These are phyloP conservation scores for Colletotrichum brevisporum DNA, from an alignment of 2,329 filamentous ascomycete species.

Conservation along the genomic window DNA sequence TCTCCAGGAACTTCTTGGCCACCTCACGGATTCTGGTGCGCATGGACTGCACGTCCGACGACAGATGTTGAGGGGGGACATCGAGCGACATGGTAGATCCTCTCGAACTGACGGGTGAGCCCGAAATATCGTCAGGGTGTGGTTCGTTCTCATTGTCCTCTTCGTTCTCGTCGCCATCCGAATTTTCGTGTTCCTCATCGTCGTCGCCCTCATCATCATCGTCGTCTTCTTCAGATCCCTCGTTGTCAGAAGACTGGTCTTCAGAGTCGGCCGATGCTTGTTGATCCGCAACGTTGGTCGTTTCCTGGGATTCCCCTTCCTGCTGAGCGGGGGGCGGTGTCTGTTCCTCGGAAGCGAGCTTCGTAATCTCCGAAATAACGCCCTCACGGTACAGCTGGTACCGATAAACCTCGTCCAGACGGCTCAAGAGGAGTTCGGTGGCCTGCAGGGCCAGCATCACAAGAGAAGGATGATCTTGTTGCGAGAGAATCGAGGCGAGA, in stretches of 20 bases:
- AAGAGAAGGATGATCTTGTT: conserved; percentile 90
- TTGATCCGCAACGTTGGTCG: conserved; percentile 7
- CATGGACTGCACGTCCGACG: conserved; percentile 68
- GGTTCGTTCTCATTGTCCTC: conserved; percentile 56
- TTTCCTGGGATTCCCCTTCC: conserved; percentile 41
- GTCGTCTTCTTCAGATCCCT: conserved; percentile 64
- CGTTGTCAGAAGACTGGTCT: conserved; percentile 56
- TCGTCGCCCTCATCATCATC: conserved; percentile 68
- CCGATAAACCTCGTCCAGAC: conserved; percentile 89
- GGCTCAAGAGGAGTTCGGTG: conserved; percentile 86
- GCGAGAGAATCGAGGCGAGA: conserved; percentile 92
- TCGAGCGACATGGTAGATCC: conserved; percentile 76
- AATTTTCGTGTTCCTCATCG: conserved; percentile 61
- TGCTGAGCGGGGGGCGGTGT: conserved; percentile 50
- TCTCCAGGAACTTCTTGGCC: conserved; percentile 86
- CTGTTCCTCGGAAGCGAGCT: conserved; percentile 73
- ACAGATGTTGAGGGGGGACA: conserved; percentile 63
- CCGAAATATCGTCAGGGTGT: conserved; percentile 72
- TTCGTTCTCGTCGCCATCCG: conserved; percentile 69
- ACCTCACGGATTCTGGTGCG: conserved; percentile 81
- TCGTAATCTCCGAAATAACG: conserved; percentile 91
- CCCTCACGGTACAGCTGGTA: conserved; percentile 98
- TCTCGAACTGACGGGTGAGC: conserved; percentile 76
- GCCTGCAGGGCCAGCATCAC: conserved; percentile 91
- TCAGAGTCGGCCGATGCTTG: conserved; percentile 40